Evolutionary conservation across 1,284 basidiomycete genomes (phyloP).

Genomic region (Laetiporus sulphureus): DNA sequence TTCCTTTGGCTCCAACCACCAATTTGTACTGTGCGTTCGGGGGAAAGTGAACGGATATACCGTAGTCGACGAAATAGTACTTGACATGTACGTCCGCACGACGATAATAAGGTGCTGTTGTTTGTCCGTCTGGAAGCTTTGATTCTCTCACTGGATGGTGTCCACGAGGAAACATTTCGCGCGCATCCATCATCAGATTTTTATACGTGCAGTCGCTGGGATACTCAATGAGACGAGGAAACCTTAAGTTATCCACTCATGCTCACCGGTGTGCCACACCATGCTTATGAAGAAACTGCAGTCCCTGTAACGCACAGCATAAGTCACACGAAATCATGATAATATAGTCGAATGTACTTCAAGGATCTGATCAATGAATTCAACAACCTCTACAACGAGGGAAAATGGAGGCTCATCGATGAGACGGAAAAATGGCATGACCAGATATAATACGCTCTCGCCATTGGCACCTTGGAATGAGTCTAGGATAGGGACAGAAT

Average conservation of each 20-base stretch:
- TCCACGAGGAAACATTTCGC: conserved; percentile 18
- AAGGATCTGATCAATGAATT: conserved; percentile 8
- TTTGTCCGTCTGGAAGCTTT: conserved; percentile 7
- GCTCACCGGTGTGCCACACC: conserved; percentile 7
- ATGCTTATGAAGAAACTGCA: conserved; percentile 7
- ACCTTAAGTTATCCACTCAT: conserved; percentile 1
- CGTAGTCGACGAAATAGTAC: conserved; percentile 24
- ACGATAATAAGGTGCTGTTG: conserved; percentile 1
- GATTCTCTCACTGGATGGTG: conserved; percentile 15
- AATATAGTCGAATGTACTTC: too few relatives aligned
- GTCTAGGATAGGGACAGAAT: too few relatives aligned
- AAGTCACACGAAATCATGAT: too few relatives aligned
- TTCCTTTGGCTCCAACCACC: conserved; percentile 12
- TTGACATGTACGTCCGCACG: conserved; percentile 8
- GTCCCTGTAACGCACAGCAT: conserved; percentile 2
- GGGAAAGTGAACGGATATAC: conserved; percentile 14
- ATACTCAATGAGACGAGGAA: conserved; percentile 1
- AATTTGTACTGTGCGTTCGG: conserved; percentile 4
- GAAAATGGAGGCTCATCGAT: conserved; percentile 16
- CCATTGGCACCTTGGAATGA: conserved; percentile 13
- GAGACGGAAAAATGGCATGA: conserved; percentile 21
- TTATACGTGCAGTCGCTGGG: conserved; percentile 17
- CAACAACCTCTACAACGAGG: conserved; percentile 21
- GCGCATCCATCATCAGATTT: conserved; percentile 25
- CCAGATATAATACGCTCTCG: conserved; percentile 13